Conservation (phyloP, 192 early-diverging fungal genomes). For the Coemansia sp. region DNA sequence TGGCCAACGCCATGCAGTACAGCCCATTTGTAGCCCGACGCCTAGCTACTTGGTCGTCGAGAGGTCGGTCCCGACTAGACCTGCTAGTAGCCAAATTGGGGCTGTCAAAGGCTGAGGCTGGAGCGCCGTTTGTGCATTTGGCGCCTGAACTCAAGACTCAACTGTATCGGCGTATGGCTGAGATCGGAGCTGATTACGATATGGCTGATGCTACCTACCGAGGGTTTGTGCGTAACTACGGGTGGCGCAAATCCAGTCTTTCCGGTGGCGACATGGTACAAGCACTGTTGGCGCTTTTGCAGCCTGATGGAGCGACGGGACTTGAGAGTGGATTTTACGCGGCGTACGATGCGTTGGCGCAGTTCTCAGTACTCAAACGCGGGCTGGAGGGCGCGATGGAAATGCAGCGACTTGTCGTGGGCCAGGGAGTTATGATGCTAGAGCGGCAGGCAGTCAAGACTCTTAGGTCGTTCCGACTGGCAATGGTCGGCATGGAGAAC, state of each 20-base stretch:
- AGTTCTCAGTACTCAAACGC: constrained; percentile 37
- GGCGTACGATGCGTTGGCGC: constrained; percentile 81
- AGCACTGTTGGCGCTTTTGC: constrained; percentile 73
- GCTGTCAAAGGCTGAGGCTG: constrained; percentile 79
- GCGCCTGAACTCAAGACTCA: constrained; percentile 75
- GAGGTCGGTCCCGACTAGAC: constrained; percentile 75
- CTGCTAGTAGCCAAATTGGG: constrained; percentile 87
- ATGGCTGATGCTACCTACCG: constrained; percentile 76
- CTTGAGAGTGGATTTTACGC: constrained; percentile 72
- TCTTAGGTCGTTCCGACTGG: constrained; percentile 73
- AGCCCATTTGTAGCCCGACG: constrained; percentile 85
- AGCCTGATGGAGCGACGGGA: not conserved
- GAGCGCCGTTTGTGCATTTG: constrained; percentile 74
- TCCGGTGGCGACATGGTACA: constrained; percentile 84
- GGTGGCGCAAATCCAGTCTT: constrained; percentile 63
- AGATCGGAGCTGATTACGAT: constrained; percentile 78
- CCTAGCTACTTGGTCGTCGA: constrained; percentile 87
- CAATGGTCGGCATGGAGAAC: constrained; percentile 61
- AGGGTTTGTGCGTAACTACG: constrained; percentile 79
- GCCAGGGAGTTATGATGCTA: constrained; percentile 78
- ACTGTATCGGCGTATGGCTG: constrained; percentile 65
- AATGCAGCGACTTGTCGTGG: constrained; percentile 75
- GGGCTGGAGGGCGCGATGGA: constrained; percentile 78
- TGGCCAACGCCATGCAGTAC: constrained; percentile 85
- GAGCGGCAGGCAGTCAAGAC: constrained; percentile 80